phyloP scores from a whole-genome alignment of 1,139 yeast species.

The Yamadazyma diospyri region DNA sequence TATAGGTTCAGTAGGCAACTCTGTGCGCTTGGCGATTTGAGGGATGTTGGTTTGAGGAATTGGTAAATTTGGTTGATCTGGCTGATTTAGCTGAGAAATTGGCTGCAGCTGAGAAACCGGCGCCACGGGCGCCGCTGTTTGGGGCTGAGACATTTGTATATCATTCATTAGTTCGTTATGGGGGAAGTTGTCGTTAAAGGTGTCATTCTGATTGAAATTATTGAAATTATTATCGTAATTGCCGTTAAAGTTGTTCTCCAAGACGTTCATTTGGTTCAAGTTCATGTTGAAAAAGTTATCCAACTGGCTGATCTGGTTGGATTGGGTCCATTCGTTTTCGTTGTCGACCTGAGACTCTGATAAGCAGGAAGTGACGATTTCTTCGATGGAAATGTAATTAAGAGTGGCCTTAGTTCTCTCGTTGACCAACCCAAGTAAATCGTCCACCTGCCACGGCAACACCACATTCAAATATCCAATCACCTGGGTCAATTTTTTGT shows the following conservation, averaged over 20 bases:
- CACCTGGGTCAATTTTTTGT: constrained; percentile 36
- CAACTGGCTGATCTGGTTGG: not conserved
- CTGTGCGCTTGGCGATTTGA: not conserved
- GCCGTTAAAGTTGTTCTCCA: constrained; percentile 2
- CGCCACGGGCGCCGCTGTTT: no score
- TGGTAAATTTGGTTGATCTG: not conserved
- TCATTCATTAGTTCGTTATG: no score
- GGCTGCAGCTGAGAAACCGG: no score
- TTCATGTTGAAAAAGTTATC: constrained; percentile 3
- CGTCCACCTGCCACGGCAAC: constrained; percentile 58
- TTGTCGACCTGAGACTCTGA: constrained; percentile 30
- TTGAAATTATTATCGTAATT: not conserved
- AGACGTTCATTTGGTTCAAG: not conserved
- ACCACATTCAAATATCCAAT: constrained; percentile 45
- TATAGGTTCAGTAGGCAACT: not conserved
- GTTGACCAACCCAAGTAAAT: constrained; percentile 52
- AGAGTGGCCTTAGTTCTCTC: constrained; percentile 54
- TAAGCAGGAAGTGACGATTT: constrained; percentile 59
- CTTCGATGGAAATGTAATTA: constrained; percentile 60
- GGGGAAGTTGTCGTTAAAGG: not conserved
- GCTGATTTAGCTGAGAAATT: no score
- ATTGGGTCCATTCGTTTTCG: constrained; percentile 1
- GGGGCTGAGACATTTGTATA: no score
- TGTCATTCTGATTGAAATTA: not conserved
- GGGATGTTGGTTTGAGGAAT: constrained; percentile 2